These are phyloP conservation scores for Rhododendron griersonianum DNA, from an alignment of 148 eudicot species.

Conservation along the genomic window DNA sequence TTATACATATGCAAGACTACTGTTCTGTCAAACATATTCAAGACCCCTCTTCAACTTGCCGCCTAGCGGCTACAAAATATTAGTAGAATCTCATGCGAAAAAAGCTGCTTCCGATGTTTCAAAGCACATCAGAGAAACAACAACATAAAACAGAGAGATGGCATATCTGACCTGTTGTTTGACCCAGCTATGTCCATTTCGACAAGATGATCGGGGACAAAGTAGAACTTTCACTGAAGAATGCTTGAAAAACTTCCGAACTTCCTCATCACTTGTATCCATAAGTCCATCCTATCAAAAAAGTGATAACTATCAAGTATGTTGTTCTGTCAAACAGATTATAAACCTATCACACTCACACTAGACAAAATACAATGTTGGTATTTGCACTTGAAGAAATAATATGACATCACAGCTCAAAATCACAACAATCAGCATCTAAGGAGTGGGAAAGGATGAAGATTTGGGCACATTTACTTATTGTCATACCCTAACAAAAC, in stretches of 20 bases:
- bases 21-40: background rate
- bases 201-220: slow-evolving; percentile 68
- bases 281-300: slow-evolving; percentile 61
- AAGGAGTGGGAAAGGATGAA: background rate
- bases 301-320: background rate
- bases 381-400: background rate
- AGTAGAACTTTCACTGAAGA: slow-evolving; percentile 77
- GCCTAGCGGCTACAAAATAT: background rate
- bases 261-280: slow-evolving; percentile 70
- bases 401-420: background rate
- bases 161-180: slow-evolving; percentile 52
- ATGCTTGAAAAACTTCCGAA: slow-evolving; percentile 73
- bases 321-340: background rate
- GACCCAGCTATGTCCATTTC: slow-evolving; percentile 71
- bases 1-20: background rate
- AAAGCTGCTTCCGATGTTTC: background rate
- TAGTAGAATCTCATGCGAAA: background rate
- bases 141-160: background rate
- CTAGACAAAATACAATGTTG: background rate
- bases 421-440: background rate
- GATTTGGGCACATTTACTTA: background rate
- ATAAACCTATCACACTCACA: background rate
- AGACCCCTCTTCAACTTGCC: background rate
- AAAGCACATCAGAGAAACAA: background rate
- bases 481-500: background rate